Base-by-base conservation (phyloP, 2,329 filamentous ascomycete genomes). In the Xylaria sp. region DNA sequence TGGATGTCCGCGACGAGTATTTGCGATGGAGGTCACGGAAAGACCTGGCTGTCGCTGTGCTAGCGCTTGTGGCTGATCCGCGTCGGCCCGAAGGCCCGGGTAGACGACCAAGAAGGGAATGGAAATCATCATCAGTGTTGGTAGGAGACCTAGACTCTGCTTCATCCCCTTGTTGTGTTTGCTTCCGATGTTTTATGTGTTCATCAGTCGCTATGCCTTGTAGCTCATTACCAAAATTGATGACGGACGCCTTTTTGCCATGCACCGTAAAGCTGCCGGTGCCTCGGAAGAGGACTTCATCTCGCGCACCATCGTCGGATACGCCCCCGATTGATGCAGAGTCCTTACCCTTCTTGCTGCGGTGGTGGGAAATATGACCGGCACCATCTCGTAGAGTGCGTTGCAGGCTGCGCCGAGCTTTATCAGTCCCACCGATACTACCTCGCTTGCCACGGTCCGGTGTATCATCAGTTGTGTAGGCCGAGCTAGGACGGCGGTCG, bases 181-280 rank as follows among this genome's bases (percentile, higher is more conserved):
- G 81, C 72, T 87, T 92, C 63, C 90, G 86, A 58, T 90, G 83
- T 66, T 89, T 88, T 49, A 93, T 81, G 44, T 90, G 89, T 75
- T 94, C 92, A 69, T 95, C 92, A 0, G 89, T 86, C 0, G 90
- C 87, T 80, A 94, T 88, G 67, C 87, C 91, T 75, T 95, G 91
- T 83, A 97, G 90, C 74, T 97, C 95, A n/a, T 90, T 90, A 9
- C 94, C 94, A 78, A 99, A 97, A n/a, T 93, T 97, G 73, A 99
- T 93, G 65, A 99, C 93, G 0, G 94, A 97, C 2, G 96, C 96
- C 80, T 99, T 98, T 83, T 98, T 99, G 69, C 96, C 95, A 77
- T 99, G 96, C 4, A 99, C 90, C 4, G 96, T 97, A 79, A 99
- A 99, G 75, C 93, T 97, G 5, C 93, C 93, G 13, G 92, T 89